phyloP scores from a whole-genome alignment of 177 flowering plant species.

The Vitis hybrid region DNA sequence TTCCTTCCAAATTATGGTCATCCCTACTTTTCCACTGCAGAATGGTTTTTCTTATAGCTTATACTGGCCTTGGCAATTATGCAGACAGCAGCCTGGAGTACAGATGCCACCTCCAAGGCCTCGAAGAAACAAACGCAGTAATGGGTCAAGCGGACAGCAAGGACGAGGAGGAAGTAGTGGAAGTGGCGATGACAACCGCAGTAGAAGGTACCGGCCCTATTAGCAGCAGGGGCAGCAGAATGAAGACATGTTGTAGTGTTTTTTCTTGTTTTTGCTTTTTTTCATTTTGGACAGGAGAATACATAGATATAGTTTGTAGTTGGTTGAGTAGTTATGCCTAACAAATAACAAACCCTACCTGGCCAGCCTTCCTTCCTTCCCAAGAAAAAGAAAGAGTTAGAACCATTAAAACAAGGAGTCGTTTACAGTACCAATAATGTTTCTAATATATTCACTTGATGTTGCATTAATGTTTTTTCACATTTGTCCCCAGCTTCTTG shows the following conservation, averaged over 20 bases:
- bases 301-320: background rate
- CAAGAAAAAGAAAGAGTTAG: background rate
- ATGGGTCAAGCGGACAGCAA: conserved; percentile 47
- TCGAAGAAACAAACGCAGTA: conserved; percentile 58
- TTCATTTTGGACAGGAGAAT: no score
- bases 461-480: background rate
- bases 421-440: background rate
- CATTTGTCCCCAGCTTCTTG: no score
- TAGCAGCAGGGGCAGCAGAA: conserved; percentile 28
- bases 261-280: no score
- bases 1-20: background rate
- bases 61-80: conserved; percentile 2
- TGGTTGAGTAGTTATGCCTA: conserved; percentile 7
- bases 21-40: background rate
- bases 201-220: conserved; percentile 79
- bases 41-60: background rate
- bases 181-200: conserved; percentile 50
- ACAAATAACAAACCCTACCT: background rate
- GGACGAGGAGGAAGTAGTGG: conserved; percentile 48
- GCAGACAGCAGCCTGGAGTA: conserved; percentile 80
- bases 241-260: conserved; percentile 10
- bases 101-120: conserved; percentile 46
- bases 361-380: no score
- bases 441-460: no score
- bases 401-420: background rate